These are phyloP conservation scores for Melanomma pulvis-pyrius DNA, from an alignment of 495 filamentous ascomycete species.

Conservation along the genomic window DNA sequence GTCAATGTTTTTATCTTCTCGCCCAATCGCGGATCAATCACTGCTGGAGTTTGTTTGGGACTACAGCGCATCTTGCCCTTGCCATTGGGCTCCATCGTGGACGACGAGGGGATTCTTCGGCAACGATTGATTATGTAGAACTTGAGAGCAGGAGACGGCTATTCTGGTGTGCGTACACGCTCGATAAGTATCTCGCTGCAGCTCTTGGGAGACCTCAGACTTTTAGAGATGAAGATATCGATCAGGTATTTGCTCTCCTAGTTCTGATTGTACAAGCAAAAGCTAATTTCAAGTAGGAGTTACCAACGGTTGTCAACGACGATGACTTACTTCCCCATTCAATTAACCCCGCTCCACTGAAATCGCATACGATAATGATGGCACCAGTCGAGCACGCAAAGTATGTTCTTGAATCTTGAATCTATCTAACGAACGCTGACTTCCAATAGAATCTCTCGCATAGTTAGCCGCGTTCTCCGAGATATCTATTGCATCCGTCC, in stretches of 20 bases:
- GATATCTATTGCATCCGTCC: conserved; percentile 30
- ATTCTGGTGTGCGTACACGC: conserved; percentile 45
- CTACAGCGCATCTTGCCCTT: conserved; percentile 24
- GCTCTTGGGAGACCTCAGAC: conserved; percentile 40
- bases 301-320: conserved; percentile 46
- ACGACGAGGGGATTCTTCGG: not conserved
- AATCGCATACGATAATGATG: conserved; percentile 23
- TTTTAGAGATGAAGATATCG: conserved; percentile 45
- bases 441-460: conserved; percentile 13
- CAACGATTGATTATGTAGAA: conserved; percentile 39
- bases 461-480: conserved; percentile 15
- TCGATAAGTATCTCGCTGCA: conserved; percentile 44
- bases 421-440: not conserved
- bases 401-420: not conserved
- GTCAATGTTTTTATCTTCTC: conserved; percentile 48
- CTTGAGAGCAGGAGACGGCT: conserved; percentile 42
- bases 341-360: conserved; percentile 12
- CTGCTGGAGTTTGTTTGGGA: conserved; percentile 47
- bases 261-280: not conserved
- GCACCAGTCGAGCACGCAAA: conserved; percentile 28
- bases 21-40: conserved; percentile 47
- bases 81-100: conserved; percentile 26
- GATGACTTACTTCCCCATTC: conserved; percentile 37
- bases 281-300: conserved; percentile 33
- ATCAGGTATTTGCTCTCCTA: conserved; percentile 27